A percentile compares a stretch with the other conserved stretches of the same genome.
Conservation (phyloP, 2,329 filamentous ascomycete genomes). For the Microcera coccophila region DNA sequence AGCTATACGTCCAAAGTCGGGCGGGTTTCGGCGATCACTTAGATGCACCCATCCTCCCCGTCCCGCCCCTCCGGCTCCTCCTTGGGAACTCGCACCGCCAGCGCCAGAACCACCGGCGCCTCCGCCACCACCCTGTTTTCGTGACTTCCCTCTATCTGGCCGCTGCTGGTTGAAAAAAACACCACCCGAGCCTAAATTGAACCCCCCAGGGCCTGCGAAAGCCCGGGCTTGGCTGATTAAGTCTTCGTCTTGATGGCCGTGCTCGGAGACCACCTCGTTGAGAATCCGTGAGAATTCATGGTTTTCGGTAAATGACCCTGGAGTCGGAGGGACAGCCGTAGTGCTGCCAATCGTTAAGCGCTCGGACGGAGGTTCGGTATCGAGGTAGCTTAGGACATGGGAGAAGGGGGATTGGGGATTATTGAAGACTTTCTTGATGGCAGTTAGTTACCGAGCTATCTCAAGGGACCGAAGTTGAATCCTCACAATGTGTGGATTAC, state of each 20-base stretch:
- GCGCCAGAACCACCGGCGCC: slow-evolving; percentile 45
- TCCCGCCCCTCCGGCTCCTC: slow-evolving; percentile 58
- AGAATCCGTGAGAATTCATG: slow-evolving; percentile 56
- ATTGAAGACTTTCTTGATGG: slow-evolving; percentile 54
- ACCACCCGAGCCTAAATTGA: slow-evolving; percentile 50
- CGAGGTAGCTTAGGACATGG: slow-evolving; percentile 58
- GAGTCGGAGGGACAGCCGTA: slow-evolving; percentile 56
- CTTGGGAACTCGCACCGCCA: slow-evolving; percentile 56
- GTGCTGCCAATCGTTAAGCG: slow-evolving; percentile 57
- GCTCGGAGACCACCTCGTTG: slow-evolving; percentile 51
- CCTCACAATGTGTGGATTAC: slow-evolving; percentile 54
- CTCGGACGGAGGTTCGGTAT: slow-evolving; percentile 51
- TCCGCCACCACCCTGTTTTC: slow-evolving; percentile 37
- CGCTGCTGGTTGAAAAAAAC: slow-evolving; percentile 46
- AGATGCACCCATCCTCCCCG: slow-evolving; percentile 62
- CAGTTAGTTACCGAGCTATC: slow-evolving; percentile 13
- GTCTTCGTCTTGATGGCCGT: slow-evolving; percentile 55
- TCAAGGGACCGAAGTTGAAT: background rate
- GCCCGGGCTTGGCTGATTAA: slow-evolving; percentile 55
- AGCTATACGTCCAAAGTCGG: slow-evolving; percentile 64
- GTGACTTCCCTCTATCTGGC: slow-evolving; percentile 30
- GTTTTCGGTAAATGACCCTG: slow-evolving; percentile 58
- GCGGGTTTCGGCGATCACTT: slow-evolving; percentile 60
- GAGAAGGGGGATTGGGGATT: slow-evolving; percentile 41
- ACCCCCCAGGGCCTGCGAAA: slow-evolving; percentile 56